phyloP scores from a whole-genome alignment of 345 rosid genomes.

The Eucalyptus regnans region DNA sequence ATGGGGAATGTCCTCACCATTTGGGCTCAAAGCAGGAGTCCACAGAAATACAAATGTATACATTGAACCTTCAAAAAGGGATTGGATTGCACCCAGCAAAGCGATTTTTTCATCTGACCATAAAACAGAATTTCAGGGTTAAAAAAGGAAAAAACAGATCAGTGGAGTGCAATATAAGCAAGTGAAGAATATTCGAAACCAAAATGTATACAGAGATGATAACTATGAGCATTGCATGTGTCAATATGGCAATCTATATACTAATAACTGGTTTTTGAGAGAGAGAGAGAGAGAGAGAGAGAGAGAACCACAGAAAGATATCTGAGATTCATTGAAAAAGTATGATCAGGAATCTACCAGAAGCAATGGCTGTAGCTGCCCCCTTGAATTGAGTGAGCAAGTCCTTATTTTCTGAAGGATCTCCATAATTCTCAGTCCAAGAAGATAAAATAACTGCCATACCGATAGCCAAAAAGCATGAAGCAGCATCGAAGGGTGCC shows the following conservation, averaged over 20 bases:
- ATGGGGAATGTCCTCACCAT: conserved; percentile 86
- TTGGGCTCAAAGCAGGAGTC: conserved; percentile 95
- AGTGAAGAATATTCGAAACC: neutral
- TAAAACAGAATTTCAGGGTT: neutral
- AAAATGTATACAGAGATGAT: neutral
- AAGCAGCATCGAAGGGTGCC: conserved; percentile 95
- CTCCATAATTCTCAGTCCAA: conserved; percentile 89
- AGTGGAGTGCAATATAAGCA: neutral
- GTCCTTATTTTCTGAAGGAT: conserved; percentile 86
- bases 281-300: neutral
- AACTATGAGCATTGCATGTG: neutral
- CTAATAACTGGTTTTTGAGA: neutral
- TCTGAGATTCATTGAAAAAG: neutral
- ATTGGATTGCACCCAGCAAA: conserved; percentile 90
- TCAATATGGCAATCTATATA: neutral
- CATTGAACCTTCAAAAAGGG: conserved; percentile 97
- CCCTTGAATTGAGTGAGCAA: conserved; percentile 82
- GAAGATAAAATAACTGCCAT: conserved; percentile 75
- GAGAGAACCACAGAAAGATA: neutral
- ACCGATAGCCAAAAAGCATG: conserved; percentile 88
- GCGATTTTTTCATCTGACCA: conserved; percentile 88
- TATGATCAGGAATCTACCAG: conserved; percentile 36
- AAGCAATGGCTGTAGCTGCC: conserved; percentile 89
- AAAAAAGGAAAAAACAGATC: neutral
- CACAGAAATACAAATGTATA: conserved; percentile 97